A percentile compares a stretch with the other conserved stretches of the same genome.
These are phyloP conservation scores for Fusarium incarnatum DNA, from an alignment of 2,329 filamentous ascomycete genomes.

Conservation along the genomic window DNA sequence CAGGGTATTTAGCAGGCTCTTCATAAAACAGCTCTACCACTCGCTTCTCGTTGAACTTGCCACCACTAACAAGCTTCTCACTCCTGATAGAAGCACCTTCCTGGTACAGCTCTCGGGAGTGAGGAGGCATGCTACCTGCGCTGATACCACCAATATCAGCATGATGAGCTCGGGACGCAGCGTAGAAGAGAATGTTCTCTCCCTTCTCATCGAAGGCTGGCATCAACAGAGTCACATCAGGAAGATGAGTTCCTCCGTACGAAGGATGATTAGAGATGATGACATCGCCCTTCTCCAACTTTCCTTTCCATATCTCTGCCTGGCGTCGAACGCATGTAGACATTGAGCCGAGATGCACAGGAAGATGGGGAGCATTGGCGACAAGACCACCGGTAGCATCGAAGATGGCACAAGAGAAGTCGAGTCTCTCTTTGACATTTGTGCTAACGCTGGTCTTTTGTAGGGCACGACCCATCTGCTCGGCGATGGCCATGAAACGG, in stretches of 20 bases:
- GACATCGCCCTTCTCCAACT: constrained; percentile 81
- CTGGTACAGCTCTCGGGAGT: constrained; percentile 72
- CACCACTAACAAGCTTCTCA: constrained; percentile 79
- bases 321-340: constrained; percentile 83
- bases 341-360: constrained; percentile 86
- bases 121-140: constrained; percentile 83
- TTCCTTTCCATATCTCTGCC: constrained; percentile 82
- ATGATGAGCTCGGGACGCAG: constrained; percentile 82
- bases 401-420: constrained; percentile 86
- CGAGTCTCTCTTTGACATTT: constrained; percentile 84
- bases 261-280: constrained; percentile 87
- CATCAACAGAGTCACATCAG: constrained; percentile 84
- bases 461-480: constrained; percentile 83
- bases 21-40: constrained; percentile 78
- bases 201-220: constrained; percentile 76
- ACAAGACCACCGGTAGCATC: constrained; percentile 80
- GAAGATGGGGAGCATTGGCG: constrained; percentile 82
- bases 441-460: constrained; percentile 86
- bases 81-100: constrained; percentile 73
- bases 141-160: constrained; percentile 88
- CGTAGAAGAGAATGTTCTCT: constrained; percentile 82
- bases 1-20: constrained; percentile 78
- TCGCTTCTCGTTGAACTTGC: constrained; percentile 80
- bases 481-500: constrained; percentile 86
- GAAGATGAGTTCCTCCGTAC: constrained; percentile 84